phyloP scores from a whole-genome alignment of 2,329 filamentous ascomycete species.

The Penicillium italicum region DNA sequence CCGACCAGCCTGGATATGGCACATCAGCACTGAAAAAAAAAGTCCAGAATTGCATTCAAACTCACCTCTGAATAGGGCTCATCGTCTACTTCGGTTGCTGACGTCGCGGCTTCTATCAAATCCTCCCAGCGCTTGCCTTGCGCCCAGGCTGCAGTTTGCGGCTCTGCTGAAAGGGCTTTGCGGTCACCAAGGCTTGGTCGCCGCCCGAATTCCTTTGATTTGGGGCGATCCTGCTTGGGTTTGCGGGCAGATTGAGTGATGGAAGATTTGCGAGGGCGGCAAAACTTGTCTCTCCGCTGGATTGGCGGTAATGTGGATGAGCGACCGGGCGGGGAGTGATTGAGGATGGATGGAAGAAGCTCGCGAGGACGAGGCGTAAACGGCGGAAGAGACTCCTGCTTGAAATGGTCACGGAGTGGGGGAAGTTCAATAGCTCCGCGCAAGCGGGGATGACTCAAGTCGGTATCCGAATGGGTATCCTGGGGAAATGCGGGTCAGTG shows the following conservation, averaged over 20 bases:
- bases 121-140: conserved; percentile 94
- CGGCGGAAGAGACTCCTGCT: conserved; percentile 68
- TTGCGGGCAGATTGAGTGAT: conserved; percentile 74
- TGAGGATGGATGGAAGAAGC: conserved; percentile 75
- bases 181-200: conserved; percentile 70
- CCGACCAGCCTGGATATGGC: conserved; percentile 32
- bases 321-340: conserved; percentile 75
- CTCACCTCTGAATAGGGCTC: conserved; percentile 78
- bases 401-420: conserved; percentile 63
- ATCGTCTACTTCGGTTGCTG: conserved; percentile 84
- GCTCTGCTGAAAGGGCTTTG: conserved; percentile 84
- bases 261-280: conserved; percentile 77
- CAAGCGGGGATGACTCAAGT: conserved; percentile 61
- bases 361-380: conserved; percentile 63
- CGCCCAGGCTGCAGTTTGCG: conserved; percentile 64
- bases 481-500: conserved; percentile 35
- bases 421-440: conserved; percentile 68
- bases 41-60: conserved; percentile 27
- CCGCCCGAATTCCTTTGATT: conserved; percentile 70
- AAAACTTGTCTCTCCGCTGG: conserved; percentile 67
- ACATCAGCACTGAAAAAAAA: conserved; percentile 46
- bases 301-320: conserved; percentile 85
- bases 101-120: conserved; percentile 89
- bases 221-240: conserved; percentile 74
- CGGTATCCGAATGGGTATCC: conserved; percentile 70